Evolutionary conservation across 306 rosid species (phyloP), one percentile per base, ranked within the genome.

Genomic region (Glycine latifolia): DNA sequence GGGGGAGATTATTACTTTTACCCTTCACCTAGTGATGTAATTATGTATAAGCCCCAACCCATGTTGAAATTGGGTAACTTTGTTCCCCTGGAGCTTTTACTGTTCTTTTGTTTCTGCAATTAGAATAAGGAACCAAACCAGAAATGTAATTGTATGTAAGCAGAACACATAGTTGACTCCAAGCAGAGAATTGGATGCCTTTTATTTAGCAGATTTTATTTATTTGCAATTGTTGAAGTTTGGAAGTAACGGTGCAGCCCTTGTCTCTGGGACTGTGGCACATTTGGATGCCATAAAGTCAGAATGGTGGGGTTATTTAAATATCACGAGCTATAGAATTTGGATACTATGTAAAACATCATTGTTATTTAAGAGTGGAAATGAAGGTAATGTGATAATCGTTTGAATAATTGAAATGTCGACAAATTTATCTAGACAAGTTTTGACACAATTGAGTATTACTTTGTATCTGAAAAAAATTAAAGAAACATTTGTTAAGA

Each of bases 21-120:
- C 60, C 37, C 73, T 58, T 76, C 54, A 76, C 75, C 50, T 67
- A 80, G 60, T 26, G 67, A 80, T 83, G 89, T 83, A 89, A 85
- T 67, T 75, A 67, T 71, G 79, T 78, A 80, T 74, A 70, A 78
- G 26, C 52, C 9, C 9, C 79, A 73, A 75, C 73, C 76, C 76
- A 60, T 33, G 78, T 12, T 71, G 78, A 71, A 72, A 81, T 20
- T 73, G 84, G 79, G 76, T 81, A 16, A 60, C 72, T 59, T 26
- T 70, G 67, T 62, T 50, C 67, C 71, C 73, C 61, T 70, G 50
- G 53, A 58, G 73, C 12, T 55, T 70, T 70, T 12, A 37, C 17
- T 46, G 73, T 72, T 72, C 60, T 74, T 74, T 41, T 56, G 46
- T 56, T 58, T 37, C 49, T 15, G 5, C 52, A 49, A 58, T 49